Evolutionary conservation across 176 grass and related monocot genomes (phyloP).

Genomic region (Paspalum vaginatum): DNA sequence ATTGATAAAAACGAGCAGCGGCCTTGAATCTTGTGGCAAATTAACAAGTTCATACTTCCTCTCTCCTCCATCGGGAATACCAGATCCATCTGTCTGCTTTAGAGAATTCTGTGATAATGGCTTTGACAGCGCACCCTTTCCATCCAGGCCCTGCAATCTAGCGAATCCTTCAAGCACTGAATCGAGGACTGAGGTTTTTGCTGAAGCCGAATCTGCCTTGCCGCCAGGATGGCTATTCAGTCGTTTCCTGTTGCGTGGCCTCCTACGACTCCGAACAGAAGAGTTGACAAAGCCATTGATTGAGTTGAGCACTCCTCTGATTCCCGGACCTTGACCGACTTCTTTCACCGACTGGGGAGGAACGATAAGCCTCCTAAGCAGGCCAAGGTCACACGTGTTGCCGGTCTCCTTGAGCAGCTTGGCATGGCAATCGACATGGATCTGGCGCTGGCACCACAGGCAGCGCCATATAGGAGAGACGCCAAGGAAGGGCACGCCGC

Average conservation of each 20-base stretch:
- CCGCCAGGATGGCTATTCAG: conserved; percentile 43
- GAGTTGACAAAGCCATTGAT: conserved; percentile 59
- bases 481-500: conserved; percentile 68
- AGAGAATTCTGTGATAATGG: conserved; percentile 44
- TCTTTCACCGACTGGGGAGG: conserved; percentile 85
- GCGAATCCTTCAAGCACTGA: conserved; percentile 56
- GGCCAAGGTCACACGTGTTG: conserved; percentile 75
- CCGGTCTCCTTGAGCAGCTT: conserved; percentile 63
- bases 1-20: conserved; percentile 98
- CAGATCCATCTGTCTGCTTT: conserved; percentile 43
- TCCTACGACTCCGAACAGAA: conserved; percentile 54
- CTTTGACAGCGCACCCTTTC: conserved; percentile 52
- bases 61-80: conserved; percentile 29
- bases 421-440: conserved; percentile 86
- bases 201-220: conserved; percentile 35
- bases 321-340: conserved; percentile 47
- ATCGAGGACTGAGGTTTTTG: conserved; percentile 49
- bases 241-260: conserved; percentile 54
- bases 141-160: conserved; percentile 52
- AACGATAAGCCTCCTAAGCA: conserved; percentile 66
- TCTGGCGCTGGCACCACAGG: conserved; percentile 84
- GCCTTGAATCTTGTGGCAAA: conserved; percentile 68
- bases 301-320: conserved; percentile 54
- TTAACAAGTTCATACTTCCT: conserved; percentile 68
- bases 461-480: conserved; percentile 91